A percentile compares a stretch with the other conserved stretches of the same genome.
Evolutionary conservation across 331 rosid species (phyloP).

Genomic region (Pyrus hybrid): DNA sequence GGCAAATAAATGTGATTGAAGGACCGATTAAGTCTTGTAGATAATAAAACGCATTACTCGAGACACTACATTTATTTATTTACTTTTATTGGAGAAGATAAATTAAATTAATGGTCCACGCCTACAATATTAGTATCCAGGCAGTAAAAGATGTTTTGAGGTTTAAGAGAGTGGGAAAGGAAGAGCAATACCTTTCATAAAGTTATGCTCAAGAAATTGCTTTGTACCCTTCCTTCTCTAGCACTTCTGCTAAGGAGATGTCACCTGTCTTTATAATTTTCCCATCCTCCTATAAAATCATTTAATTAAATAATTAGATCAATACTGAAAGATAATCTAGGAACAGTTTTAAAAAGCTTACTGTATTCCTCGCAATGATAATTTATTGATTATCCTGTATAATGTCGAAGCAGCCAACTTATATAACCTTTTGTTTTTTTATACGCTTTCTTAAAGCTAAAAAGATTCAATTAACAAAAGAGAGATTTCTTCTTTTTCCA

Average conservation of each 20-base stretch:
- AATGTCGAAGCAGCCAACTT: neutral
- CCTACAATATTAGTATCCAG: too few species aligned
- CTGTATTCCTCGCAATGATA: neutral
- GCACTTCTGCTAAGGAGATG: conserved; percentile 57
- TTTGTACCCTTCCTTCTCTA: conserved; percentile 72
- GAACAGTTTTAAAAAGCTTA: neutral
- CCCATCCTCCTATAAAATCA: conserved; percentile 56
- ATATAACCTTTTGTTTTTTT: neutral
- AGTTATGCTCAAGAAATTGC: conserved; percentile 38
- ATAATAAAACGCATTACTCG: neutral
- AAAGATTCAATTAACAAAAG: too few species aligned
- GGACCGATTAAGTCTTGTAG: neutral
- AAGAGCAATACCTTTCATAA: conserved; percentile 17
- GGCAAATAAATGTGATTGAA: neutral
- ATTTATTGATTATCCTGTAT: neutral
- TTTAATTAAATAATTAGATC: neutral
- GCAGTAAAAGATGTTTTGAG: too few species aligned
- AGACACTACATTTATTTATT: too few species aligned
- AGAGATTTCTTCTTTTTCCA: too few species aligned
- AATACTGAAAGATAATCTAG: neutral
- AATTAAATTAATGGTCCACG: neutral
- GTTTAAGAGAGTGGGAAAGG: too few species aligned
- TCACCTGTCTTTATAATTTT: conserved; percentile 74
- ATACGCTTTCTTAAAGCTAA: neutral
- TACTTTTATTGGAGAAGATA: too few species aligned